phyloP scores from a whole-genome alignment of 2,329 filamentous ascomycete genomes.

The Dothideomycetes sp. region DNA sequence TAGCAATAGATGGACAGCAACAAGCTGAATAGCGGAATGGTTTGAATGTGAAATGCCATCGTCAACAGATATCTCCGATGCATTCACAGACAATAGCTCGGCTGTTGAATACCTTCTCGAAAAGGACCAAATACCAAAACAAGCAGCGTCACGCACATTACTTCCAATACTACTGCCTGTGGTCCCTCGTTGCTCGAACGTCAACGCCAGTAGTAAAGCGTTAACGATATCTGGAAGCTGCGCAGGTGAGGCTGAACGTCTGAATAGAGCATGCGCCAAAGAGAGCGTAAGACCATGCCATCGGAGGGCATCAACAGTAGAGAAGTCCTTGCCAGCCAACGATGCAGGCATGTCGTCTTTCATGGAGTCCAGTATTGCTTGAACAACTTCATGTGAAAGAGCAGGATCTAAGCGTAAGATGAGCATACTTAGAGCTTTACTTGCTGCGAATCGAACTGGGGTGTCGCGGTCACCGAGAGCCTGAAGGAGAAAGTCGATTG shows the following conservation, averaged over 20 bases:
- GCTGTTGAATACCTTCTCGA: slow-evolving; percentile 74
- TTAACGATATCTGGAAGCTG: slow-evolving; percentile 65
- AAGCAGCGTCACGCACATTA: slow-evolving; percentile 88
- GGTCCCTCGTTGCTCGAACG: slow-evolving; percentile 78
- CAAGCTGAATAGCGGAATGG: slow-evolving; percentile 41
- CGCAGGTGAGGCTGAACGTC: slow-evolving; percentile 61
- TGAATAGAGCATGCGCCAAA: slow-evolving; percentile 75
- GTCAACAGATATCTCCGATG: neutral
- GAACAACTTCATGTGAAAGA: slow-evolving; percentile 79
- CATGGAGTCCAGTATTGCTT: slow-evolving; percentile 65
- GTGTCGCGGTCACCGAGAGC: slow-evolving; percentile 78
- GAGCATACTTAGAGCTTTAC: slow-evolving; percentile 83
- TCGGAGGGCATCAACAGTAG: slow-evolving; percentile 65
- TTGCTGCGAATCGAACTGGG: slow-evolving; percentile 78
- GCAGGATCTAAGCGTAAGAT: slow-evolving; percentile 66
- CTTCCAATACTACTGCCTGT: slow-evolving; percentile 78
- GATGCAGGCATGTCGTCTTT: slow-evolving; percentile 49
- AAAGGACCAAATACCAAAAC: slow-evolving; percentile 90
- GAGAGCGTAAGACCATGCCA: slow-evolving; percentile 93
- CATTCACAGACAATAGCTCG: slow-evolving; percentile 59
- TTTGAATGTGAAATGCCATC: neutral
- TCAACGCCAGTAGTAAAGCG: slow-evolving; percentile 65
- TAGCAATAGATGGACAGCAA: slow-evolving; percentile 72
- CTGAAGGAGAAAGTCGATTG: slow-evolving; percentile 72
- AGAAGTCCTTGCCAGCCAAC: slow-evolving; percentile 45